Percentiles rank a stretch among this genome's conserved stretches.
These are phyloP conservation scores for Paramecium pentaurelia DNA, from an alignment of 73 alveolate species.

Conservation along the genomic window DNA sequence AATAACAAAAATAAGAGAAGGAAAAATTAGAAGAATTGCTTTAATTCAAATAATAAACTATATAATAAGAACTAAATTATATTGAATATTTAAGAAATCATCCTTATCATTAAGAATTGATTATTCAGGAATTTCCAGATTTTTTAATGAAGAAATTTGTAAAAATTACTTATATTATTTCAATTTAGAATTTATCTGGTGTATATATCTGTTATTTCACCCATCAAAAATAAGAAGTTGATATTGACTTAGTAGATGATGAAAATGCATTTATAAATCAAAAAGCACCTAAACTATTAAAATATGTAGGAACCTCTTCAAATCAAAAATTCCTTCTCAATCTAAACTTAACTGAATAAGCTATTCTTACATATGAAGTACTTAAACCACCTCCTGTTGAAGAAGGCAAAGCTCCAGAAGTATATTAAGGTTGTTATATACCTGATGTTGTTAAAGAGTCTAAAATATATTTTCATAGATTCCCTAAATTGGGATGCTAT, in stretches of 20 bases:
- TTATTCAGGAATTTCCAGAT: neutral
- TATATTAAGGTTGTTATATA: neutral
- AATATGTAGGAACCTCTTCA: constrained; percentile 31
- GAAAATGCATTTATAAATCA: neutral
- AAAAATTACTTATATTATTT: neutral
- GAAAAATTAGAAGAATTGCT: neutral
- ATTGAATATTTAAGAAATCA: neutral
- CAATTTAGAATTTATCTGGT: constrained; percentile 19
- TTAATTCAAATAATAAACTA: neutral
- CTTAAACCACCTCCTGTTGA: constrained; percentile 29
- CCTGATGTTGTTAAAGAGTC: constrained; percentile 86
- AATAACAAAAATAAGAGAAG: neutral
- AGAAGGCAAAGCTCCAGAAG: constrained; percentile 3
- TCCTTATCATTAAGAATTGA: constrained; percentile 27
- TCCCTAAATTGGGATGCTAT: constrained; percentile 87
- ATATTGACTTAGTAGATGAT: constrained; percentile 11
- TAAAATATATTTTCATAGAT: constrained; percentile 79
- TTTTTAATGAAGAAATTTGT: constrained; percentile 4
- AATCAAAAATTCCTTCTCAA: neutral
- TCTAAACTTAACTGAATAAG: neutral
- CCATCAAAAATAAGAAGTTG: constrained; percentile 26
- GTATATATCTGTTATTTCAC: constrained; percentile 2
- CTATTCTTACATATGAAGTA: constrained; percentile 12
- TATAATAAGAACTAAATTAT: neutral
- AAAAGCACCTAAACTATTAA: neutral